Conservation (phyloP, 208 protist genomes). For the Trypanosoma cruzi region DNA sequence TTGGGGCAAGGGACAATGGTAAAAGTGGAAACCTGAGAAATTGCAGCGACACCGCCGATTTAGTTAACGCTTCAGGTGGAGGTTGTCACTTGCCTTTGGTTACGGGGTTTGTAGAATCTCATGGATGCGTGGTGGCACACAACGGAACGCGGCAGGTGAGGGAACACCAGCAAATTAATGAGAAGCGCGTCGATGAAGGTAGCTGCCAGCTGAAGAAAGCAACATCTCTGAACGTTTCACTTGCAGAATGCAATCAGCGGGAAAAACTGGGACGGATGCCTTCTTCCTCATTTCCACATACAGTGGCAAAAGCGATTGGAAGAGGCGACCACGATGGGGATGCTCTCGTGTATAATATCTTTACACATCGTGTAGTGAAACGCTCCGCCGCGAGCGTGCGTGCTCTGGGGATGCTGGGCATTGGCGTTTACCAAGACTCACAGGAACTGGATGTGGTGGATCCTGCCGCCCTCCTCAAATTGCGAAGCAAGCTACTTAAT, state of each 20-base stretch:
- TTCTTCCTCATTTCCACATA: conserved; percentile 1
- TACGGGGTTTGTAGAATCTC: not conserved
- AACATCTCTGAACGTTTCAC: not conserved
- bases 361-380: conserved; percentile 79
- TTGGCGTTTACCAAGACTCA: conserved; percentile 45
- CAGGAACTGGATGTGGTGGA: conserved; percentile 55
- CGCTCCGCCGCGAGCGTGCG: conserved; percentile 45
- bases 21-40: not conserved
- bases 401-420: conserved; percentile 55
- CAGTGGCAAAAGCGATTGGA: not conserved
- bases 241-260: not conserved
- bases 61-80: conserved; percentile 6
- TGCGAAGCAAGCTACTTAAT: conserved; percentile 47
- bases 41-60: not conserved
- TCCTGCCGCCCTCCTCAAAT: conserved; percentile 33
- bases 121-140: not conserved
- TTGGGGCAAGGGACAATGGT: not conserved
- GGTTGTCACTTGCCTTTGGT: not conserved
- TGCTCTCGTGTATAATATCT: conserved; percentile 77
- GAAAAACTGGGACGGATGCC: not conserved
- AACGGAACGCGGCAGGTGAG: not conserved
- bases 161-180: not conserved
- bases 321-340: conserved; percentile 1
- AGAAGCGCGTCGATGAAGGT: not conserved
- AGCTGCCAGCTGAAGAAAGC: not conserved